Conservation (phyloP, 306 rosid species). For the Pterocarpus santalinus region DNA sequence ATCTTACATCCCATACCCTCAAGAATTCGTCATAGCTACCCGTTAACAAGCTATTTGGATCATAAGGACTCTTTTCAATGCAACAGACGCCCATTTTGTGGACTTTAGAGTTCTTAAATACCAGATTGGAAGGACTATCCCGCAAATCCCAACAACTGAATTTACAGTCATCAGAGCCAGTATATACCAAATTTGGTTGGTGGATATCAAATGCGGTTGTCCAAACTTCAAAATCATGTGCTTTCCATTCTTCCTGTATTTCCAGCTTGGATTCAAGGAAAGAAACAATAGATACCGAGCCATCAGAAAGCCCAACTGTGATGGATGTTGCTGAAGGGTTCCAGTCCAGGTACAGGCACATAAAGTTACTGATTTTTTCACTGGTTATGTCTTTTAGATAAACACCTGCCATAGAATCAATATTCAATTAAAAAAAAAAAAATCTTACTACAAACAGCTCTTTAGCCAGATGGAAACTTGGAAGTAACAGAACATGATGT, state of each 20-base stretch:
- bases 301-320: constrained; percentile 85
- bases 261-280: constrained; percentile 66
- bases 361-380: constrained; percentile 68
- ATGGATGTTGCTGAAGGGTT: constrained; percentile 75
- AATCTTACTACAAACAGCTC: background rate
- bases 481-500: too few relatives aligned
- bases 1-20: constrained; percentile 88
- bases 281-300: constrained; percentile 71
- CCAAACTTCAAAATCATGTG: constrained; percentile 95
- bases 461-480: background rate
- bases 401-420: constrained; percentile 57
- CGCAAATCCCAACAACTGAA: constrained; percentile 89
- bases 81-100: constrained; percentile 93
- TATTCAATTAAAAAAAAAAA: background rate
- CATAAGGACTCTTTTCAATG: constrained; percentile 71
- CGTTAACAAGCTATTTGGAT: constrained; percentile 67
- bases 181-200: constrained; percentile 81
- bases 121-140: constrained; percentile 66
- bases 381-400: constrained; percentile 60
- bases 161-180: constrained; percentile 91
- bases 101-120: constrained; percentile 74
- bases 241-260: constrained; percentile 77
- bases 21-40: constrained; percentile 87
- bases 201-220: constrained; percentile 79
- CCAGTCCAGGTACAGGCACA: constrained; percentile 93